These are phyloP conservation scores for Alternaria viburni DNA, from an alignment of 2,329 filamentous ascomycete species.

Conservation along the genomic window DNA sequence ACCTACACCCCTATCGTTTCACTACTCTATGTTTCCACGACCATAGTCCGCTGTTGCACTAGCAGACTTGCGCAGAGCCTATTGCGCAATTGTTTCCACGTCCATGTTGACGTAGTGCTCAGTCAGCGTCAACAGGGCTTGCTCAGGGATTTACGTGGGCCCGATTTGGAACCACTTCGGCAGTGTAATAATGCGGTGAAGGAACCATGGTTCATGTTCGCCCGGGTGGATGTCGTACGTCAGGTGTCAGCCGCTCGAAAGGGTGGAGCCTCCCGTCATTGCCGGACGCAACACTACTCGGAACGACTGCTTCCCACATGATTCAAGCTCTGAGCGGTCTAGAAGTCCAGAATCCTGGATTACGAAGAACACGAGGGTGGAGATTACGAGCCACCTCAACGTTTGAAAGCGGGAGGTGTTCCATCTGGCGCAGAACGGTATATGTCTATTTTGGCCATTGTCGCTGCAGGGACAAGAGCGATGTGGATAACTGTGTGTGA, in stretches of 20 bases:
- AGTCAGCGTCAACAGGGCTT: background rate
- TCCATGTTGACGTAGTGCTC: background rate
- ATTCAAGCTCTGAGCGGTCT: constrained; percentile 5
- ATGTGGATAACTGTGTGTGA: constrained; percentile 1
- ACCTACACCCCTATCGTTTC: background rate
- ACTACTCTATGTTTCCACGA: background rate
- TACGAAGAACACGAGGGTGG: background rate
- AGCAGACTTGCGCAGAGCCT: background rate
- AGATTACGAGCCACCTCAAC: background rate
- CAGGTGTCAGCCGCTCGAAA: constrained; percentile 5
- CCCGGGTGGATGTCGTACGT: constrained; percentile 1
- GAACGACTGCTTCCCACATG: background rate
- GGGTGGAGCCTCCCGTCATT: constrained; percentile 3
- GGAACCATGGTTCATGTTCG: constrained; percentile 11
- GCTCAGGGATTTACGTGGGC: background rate
- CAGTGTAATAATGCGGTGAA: constrained; percentile 15
- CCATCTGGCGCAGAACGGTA: background rate
- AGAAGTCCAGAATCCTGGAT: background rate
- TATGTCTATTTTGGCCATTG: constrained; percentile 4
- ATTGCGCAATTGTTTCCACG: background rate
- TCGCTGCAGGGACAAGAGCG: constrained; percentile 7
- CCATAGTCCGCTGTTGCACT: background rate
- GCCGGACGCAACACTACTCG: background rate
- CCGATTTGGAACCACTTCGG: constrained; percentile 5
- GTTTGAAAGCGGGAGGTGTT: background rate